These are phyloP conservation scores for Kuraishia borneana DNA, from an alignment of 805 yeast species.

Conservation along the genomic window DNA sequence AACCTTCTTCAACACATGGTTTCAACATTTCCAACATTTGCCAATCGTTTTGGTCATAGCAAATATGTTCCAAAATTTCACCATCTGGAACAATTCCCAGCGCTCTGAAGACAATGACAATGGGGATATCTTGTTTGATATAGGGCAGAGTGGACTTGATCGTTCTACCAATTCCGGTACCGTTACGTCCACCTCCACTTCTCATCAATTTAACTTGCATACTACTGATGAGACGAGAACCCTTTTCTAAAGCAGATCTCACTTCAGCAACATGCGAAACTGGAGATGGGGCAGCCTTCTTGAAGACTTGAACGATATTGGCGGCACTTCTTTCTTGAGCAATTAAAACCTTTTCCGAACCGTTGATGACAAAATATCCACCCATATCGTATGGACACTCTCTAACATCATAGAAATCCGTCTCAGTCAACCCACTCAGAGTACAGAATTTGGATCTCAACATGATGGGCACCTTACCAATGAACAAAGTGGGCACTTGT, in stretches of 20 bases:
- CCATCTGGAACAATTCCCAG: slow-evolving; percentile 98
- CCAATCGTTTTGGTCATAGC: slow-evolving; percentile 97
- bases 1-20: slow-evolving; percentile 99
- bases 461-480: slow-evolving; percentile 98
- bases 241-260: slow-evolving; percentile 93
- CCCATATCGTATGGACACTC: slow-evolving; percentile 99
- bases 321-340: slow-evolving; percentile 99
- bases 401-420: slow-evolving; percentile 87
- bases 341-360: slow-evolving; percentile 94
- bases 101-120: slow-evolving; percentile 94
- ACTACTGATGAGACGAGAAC: slow-evolving; percentile 87
- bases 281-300: slow-evolving; percentile 95
- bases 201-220: slow-evolving; percentile 88
- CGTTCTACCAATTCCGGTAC: slow-evolving; percentile 60
- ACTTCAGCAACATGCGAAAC: slow-evolving; percentile 94
- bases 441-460: slow-evolving; percentile 92
- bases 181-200: slow-evolving; percentile 50
- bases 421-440: slow-evolving; percentile 79
- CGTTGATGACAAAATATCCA: slow-evolving; percentile 96
- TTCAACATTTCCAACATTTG: slow-evolving; percentile 98
- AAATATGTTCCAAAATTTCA: slow-evolving; percentile 94
- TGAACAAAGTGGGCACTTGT: slow-evolving; percentile 60
- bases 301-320: slow-evolving; percentile 95
- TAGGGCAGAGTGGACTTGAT: slow-evolving; percentile 95
- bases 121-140: slow-evolving; percentile 93